Base-by-base conservation (phyloP, 768 basidiomycete genomes). In the Amanita rimosa region DNA sequence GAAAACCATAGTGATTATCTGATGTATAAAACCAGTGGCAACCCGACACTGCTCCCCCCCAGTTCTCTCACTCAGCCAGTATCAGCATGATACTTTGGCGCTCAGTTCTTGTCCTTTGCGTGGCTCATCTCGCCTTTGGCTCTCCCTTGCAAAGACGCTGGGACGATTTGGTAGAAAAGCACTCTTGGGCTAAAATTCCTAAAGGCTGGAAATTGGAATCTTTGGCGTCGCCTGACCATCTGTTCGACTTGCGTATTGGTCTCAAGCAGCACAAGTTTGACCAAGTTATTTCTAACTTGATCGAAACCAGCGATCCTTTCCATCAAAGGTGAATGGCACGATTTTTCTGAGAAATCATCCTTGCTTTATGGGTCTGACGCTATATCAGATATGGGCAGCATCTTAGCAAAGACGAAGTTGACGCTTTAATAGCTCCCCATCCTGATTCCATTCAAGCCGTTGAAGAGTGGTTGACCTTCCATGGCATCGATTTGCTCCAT, bases 401-500 rank as follows among this genome's bases (percentile, higher is more conserved):
- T 58, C 64, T 84, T 26, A 70, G 74, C 36, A 75, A 78, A 58
- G 75, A 74, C 49, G 74, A 82, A 40, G 71, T 75, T 6, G 74
- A 79, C 26, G 67, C 64, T 8, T 70, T 83, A 21, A 66, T 75
- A 43, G 72, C 74, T 6, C 78, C 81, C 16, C 75, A 72, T 48
- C 64, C 70, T 0, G 70, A 76, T 47, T 70, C 79, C 1, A 61
- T 72, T n/a, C 64, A 66, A 5, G 63, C 72, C 17, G 73, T 82
- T 34, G 64, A 73, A 44, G 63, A 67, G 6, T 85, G 81, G 81
- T 71, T 84, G 24, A 55, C 60, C 13, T 65, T 66, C 45, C 75
- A 81, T 51, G 77, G 67, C 8, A 60, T 83, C 44, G 58, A 67
- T n/a, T n/a, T n/a, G n/a, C n/a, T n/a, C n/a, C n/a, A n/a, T n/a